A percentile compares a stretch with the other conserved stretches of the same genome.
Conservation (phyloP, 225 moss, liverwort and hornwort species). For the Anthoceros angustus region DNA sequence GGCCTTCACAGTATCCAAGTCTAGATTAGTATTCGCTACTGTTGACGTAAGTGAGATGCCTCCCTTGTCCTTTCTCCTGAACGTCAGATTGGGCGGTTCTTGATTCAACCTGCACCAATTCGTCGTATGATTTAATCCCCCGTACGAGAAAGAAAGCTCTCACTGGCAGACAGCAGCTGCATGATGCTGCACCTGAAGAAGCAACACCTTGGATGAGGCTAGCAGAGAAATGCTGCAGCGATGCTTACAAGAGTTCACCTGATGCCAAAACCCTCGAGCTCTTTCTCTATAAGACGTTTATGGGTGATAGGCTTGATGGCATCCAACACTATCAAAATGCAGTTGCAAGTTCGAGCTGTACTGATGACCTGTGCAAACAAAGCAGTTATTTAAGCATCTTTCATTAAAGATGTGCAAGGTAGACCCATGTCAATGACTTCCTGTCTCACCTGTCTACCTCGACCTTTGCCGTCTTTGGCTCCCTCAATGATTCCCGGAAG, state of each 20-base stretch:
- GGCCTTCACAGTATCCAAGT: slow-evolving; percentile 86
- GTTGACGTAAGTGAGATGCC: slow-evolving; percentile 87
- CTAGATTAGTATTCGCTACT: slow-evolving; percentile 49
- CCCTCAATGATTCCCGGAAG: slow-evolving; percentile 95
- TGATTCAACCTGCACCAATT: slow-evolving; percentile 45
- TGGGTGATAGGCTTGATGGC: slow-evolving; percentile 95
- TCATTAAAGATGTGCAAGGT: neutral
- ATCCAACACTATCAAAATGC: slow-evolving; percentile 80
- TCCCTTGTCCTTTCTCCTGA: slow-evolving; percentile 86
- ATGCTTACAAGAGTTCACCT: slow-evolving; percentile 20
- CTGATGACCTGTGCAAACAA: slow-evolving; percentile 44
- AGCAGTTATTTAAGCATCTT: neutral
- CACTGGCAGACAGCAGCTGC: too few relatives aligned
- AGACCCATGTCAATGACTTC: neutral
- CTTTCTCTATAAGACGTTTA: slow-evolving; percentile 86
- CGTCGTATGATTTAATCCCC: neutral
- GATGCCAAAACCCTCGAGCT: slow-evolving; percentile 87
- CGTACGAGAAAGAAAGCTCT: neutral
- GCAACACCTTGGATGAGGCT: slow-evolving; percentile 4
- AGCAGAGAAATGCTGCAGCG: neutral
- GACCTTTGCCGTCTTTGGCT: slow-evolving; percentile 92
- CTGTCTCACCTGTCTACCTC: slow-evolving; percentile 50
- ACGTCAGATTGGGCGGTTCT: slow-evolving; percentile 61
- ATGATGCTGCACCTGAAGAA: too few relatives aligned
- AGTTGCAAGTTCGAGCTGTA: slow-evolving; percentile 87